Conservation (phyloP, 2,329 filamentous ascomycete genomes). For the Phialemoniopsis sp. region DNA sequence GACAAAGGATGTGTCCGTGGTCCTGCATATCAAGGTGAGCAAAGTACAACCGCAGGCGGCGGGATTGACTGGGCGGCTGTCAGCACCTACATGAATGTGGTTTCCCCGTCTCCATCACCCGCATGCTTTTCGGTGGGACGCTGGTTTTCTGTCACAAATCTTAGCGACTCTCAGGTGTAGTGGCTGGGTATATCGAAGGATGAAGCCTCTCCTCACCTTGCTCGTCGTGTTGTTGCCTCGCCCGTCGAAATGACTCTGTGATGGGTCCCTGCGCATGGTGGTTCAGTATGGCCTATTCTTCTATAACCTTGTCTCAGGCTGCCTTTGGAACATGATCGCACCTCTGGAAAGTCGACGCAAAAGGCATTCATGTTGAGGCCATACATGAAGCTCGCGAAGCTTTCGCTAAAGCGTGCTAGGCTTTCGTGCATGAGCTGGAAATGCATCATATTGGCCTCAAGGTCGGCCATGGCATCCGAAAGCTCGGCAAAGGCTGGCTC, state of each 20-base stretch:
- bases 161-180: not conserved
- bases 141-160: not conserved
- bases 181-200: too few species aligned
- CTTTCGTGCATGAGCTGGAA: conserved; percentile 97
- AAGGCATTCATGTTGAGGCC: conserved; percentile 99
- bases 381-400: conserved; percentile 92
- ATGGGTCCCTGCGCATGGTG: conserved; percentile 58
- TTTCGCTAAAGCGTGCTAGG: conserved; percentile 87
- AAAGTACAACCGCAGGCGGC: not conserved
- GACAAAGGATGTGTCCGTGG: conserved; percentile 86
- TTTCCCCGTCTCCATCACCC: conserved; percentile 55
- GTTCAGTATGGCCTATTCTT: too few species aligned
- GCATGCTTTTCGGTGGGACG: conserved; percentile 16
- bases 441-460: conserved; percentile 97
- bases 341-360: conserved; percentile 96
- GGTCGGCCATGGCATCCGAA: conserved; percentile 87
- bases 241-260: conserved; percentile 73
- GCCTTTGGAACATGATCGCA: too few species aligned
- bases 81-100: conserved; percentile 72
- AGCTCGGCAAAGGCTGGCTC: conserved; percentile 92
- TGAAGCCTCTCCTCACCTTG: conserved; percentile 2
- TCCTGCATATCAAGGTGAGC: conserved; percentile 45
- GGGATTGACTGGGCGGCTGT: not conserved
- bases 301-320: too few species aligned
- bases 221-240: conserved; percentile 53